A percentile compares a stretch with the other conserved stretches of the same genome.
Evolutionary conservation across 2,329 filamentous ascomycete species (phyloP).

Genomic region (Daldinia eschscholtzii): DNA sequence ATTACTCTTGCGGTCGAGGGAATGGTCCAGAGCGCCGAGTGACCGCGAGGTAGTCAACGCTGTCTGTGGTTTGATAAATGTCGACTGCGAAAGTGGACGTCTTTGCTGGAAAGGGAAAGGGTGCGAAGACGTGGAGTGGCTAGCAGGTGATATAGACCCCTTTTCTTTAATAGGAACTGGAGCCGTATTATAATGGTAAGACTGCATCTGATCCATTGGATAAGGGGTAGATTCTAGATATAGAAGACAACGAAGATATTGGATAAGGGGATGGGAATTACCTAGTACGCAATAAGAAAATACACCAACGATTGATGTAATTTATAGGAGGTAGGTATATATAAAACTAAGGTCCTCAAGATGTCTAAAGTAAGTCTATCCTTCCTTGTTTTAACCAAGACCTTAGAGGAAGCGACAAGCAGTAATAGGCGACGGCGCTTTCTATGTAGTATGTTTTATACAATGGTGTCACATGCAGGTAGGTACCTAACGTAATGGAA

Average conservation of each 20-base stretch:
- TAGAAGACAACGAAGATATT: constrained; percentile 17
- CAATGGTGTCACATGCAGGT: neutral
- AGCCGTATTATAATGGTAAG: constrained; percentile 47
- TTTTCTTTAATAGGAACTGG: constrained; percentile 46
- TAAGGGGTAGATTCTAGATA: constrained; percentile 27
- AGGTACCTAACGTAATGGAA: neutral
- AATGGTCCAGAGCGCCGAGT: constrained; percentile 36
- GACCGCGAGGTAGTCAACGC: constrained; percentile 27
- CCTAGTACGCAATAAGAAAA: neutral
- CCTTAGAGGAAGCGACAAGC: neutral
- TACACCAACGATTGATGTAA: neutral
- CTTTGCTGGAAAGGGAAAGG: constrained; percentile 32
- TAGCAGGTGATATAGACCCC: constrained; percentile 37
- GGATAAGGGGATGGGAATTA: constrained; percentile 14
- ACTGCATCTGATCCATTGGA: constrained; percentile 49
- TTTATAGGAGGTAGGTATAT: no score
- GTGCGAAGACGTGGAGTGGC: constrained; percentile 37
- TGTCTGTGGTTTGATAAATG: constrained; percentile 40
- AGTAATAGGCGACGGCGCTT: neutral
- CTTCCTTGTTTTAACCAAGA: neutral
- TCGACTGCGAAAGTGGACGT: constrained; percentile 38
- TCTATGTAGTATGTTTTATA: neutral
- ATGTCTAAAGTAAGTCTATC: neutral
- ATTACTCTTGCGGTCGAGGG: constrained; percentile 56
- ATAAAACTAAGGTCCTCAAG: neutral